Evolutionary conservation across 139 green algal species (phyloP).

Genomic region (Tetraselmis striata): DNA sequence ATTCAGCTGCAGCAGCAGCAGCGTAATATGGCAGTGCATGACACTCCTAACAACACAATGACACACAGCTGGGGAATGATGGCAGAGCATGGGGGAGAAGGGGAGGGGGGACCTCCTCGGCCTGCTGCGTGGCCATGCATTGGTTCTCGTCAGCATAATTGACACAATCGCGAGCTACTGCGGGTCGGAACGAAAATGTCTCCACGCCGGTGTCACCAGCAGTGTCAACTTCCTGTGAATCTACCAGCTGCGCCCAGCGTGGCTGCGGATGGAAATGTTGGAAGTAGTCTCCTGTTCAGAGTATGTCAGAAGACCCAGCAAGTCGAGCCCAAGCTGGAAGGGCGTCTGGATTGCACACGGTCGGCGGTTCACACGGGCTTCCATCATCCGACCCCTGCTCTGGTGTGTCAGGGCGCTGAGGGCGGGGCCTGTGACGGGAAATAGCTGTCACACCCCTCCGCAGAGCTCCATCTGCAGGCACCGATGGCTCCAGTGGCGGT

Average conservation of each 20-base stretch:
- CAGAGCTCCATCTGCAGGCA: neutral
- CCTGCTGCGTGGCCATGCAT: no score
- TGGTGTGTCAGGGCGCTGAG: neutral
- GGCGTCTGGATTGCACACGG: neutral
- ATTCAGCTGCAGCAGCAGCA: neutral
- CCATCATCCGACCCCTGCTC: neutral
- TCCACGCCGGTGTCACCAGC: no score
- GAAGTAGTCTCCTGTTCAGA: neutral
- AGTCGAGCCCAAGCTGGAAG: neutral
- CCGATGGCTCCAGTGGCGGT: neutral
- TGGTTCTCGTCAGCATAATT: neutral
- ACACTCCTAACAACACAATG: no score
- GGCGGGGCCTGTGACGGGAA: neutral
- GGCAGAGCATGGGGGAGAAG: no score
- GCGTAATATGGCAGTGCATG: no score
- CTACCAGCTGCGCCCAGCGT: neutral
- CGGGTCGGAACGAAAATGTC: no score
- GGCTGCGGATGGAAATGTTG: neutral
- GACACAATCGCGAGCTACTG: no score
- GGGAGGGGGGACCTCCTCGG: no score
- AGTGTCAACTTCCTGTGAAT: neutral
- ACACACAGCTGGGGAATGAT: no score
- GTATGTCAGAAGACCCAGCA: neutral
- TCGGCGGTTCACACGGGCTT: neutral
- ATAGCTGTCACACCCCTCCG: neutral